These are phyloP conservation scores for Dunaliella sp. DNA, from an alignment of 139 green algal species.

Conservation along the genomic window DNA sequence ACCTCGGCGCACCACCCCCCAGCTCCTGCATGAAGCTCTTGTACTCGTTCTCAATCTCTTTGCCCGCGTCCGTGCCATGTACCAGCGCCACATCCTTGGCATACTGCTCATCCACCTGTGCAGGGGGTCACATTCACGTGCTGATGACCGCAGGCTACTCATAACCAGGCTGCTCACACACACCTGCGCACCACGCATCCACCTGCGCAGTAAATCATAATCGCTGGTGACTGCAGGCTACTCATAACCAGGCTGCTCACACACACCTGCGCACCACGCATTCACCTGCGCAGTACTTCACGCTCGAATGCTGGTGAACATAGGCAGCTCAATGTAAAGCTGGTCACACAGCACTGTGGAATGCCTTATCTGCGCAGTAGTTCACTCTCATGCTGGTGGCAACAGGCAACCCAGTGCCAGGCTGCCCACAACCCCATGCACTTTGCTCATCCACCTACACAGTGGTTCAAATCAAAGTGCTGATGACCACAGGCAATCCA, in stretches of 20 bases:
- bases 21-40: constrained; percentile 85
- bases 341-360: too few species aligned
- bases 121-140: neutral
- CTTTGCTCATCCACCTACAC: too few species aligned
- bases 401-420: too few species aligned
- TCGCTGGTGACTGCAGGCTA: neutral
- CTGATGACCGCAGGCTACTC: neutral
- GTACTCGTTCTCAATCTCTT: constrained; percentile 82
- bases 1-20: constrained; percentile 51
- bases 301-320: too few species aligned
- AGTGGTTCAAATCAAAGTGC: too few species aligned
- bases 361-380: too few species aligned
- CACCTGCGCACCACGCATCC: constrained; percentile 62
- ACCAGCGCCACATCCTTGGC: constrained; percentile 43
- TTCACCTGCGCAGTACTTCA: too few species aligned
- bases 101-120: constrained; percentile 68
- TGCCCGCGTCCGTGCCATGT: constrained; percentile 47
- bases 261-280: too few species aligned
- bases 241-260: neutral
- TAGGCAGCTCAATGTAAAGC: too few species aligned
- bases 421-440: too few species aligned
- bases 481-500: too few species aligned
- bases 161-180: neutral
- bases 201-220: constrained; percentile 25
- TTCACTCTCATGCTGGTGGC: too few species aligned